Percentiles rank a stretch among this genome's conserved stretches.
phyloP scores from a whole-genome alignment of 352 stramenopile genomes.

The Phytophthora sansomeana region DNA sequence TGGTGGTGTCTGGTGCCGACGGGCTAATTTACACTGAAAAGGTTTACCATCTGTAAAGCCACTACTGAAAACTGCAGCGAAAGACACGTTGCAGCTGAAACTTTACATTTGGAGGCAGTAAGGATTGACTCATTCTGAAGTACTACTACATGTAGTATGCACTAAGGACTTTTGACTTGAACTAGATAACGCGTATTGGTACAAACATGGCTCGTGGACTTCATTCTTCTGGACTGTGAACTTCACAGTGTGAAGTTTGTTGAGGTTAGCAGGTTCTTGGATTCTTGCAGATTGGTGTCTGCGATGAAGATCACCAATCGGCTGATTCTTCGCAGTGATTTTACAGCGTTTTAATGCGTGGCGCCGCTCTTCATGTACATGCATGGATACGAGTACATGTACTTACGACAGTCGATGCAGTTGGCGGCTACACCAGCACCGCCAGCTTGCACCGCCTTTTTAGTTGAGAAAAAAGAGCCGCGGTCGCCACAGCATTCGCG shows the following conservation, averaged over 20 bases:
- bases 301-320: too few species aligned
- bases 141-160: too few species aligned
- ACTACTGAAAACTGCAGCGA: constrained; percentile 9
- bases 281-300: too few species aligned
- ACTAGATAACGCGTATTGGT: not conserved
- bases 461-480: constrained; percentile 20
- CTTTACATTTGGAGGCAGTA: not conserved
- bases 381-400: not conserved
- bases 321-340: too few species aligned
- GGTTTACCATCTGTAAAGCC: constrained; percentile 4
- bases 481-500: not conserved
- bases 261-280: too few species aligned
- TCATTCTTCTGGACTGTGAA: not conserved
- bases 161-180: constrained; percentile 5
- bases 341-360: too few species aligned
- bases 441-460: constrained; percentile 8
- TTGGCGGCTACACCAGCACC: not conserved
- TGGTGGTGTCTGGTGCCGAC: not conserved
- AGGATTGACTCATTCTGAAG: not conserved
- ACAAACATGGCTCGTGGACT: not conserved
- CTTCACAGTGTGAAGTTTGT: too few species aligned
- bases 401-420: too few species aligned
- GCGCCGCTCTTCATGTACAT: too few species aligned
- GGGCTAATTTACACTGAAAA: not conserved
- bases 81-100: not conserved